phyloP scores from a whole-genome alignment of 139 green algal genomes.

The Asterochloris erici region DNA sequence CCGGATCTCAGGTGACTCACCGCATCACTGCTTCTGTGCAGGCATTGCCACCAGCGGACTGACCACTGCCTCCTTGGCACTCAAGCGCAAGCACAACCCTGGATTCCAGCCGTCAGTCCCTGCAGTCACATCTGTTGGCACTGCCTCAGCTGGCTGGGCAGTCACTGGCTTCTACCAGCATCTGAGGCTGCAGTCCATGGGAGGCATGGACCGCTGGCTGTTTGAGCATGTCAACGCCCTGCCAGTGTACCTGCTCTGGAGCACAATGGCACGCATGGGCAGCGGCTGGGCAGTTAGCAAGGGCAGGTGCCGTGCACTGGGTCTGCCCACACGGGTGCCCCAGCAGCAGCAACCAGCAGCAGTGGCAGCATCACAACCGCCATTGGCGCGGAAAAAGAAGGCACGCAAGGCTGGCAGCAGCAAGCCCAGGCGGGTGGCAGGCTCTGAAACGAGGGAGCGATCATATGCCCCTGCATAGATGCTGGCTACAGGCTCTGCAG shows the following conservation, averaged over 20 bases:
- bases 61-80: conserved; percentile 26
- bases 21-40: not conserved
- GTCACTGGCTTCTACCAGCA: conserved; percentile 81
- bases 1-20: too few species aligned
- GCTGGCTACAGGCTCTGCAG: too few species aligned
- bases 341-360: too few species aligned
- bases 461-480: too few species aligned
- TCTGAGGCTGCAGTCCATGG: conserved; percentile 87
- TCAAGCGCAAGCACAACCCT: conserved; percentile 45
- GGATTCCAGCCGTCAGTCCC: conserved; percentile 67
- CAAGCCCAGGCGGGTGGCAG: not conserved
- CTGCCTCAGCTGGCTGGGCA: conserved; percentile 67
- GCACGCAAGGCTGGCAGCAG: too few species aligned
- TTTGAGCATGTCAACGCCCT: conserved; percentile 75
- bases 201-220: conserved; percentile 86
- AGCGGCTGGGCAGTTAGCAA: not conserved
- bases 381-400: too few species aligned
- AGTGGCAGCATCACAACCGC: too few species aligned
- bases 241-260: conserved; percentile 64
- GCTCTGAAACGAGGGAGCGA: not conserved
- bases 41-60: conserved; percentile 41
- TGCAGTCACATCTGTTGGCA: conserved; percentile 56
- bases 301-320: too few species aligned
- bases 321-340: too few species aligned
- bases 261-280: not conserved